phyloP scores from a whole-genome alignment of 176 grass and related monocot species.

The Canna indica region DNA sequence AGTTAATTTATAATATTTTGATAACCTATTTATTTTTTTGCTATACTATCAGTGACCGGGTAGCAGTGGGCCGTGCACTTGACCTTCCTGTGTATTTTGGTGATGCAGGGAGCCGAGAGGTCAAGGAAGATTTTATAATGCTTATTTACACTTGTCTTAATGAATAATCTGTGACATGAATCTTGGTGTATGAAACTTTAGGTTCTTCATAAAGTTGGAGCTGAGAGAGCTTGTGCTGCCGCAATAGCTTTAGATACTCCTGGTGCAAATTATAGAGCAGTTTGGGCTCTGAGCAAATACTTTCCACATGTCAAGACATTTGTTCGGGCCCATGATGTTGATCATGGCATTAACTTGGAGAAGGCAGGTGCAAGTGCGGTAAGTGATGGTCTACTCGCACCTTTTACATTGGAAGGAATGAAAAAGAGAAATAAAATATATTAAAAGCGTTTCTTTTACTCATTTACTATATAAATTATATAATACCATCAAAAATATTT shows the following conservation, averaged over 20 bases:
- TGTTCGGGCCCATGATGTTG: constrained; percentile 95
- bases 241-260: constrained; percentile 98
- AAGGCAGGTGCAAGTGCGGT: constrained; percentile 92
- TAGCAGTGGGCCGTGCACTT: constrained; percentile 83
- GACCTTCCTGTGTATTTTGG: constrained; percentile 96
- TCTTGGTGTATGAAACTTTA: constrained; percentile 25
- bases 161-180: constrained; percentile 2
- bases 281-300: constrained; percentile 98
- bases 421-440: not conserved
- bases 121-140: constrained; percentile 11
- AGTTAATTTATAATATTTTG: not conserved
- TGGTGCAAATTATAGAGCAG: constrained; percentile 94
- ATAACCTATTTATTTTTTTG: constrained; percentile 12
- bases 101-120: constrained; percentile 98
- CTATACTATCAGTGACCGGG: constrained; percentile 62
- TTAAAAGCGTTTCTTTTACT: not conserved
- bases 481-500: not conserved
- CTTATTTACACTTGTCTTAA: not conserved
- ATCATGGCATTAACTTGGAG: constrained; percentile 97
- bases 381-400: constrained; percentile 25
- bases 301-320: constrained; percentile 96
- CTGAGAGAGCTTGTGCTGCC: constrained; percentile 92
- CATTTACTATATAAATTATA: not conserved
- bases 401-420: not conserved
- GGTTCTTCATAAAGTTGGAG: constrained; percentile 99